A percentile compares a stretch with the other conserved stretches of the same genome.
Evolutionary conservation across 306 rosid species (phyloP).

Genomic region (Fragaria ananassa): DNA sequence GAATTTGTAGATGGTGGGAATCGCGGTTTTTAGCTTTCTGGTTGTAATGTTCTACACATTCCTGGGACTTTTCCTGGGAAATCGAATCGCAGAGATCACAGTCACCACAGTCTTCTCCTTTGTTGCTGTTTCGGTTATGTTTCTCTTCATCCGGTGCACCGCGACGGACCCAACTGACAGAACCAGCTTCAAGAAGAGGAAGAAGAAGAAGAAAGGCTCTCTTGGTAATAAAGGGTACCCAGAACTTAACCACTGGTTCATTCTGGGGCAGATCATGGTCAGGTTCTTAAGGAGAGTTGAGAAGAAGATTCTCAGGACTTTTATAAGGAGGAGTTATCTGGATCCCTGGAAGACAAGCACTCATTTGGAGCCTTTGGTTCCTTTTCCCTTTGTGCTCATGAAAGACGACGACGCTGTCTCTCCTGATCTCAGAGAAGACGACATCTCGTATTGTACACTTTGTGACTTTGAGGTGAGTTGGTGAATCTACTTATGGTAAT

Average conservation of each 20-base stretch:
- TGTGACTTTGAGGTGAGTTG: slow-evolving; percentile 70
- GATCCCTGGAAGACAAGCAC: slow-evolving; percentile 56
- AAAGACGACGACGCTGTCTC: slow-evolving; percentile 61
- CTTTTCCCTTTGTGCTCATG: slow-evolving; percentile 61
- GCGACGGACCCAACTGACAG: slow-evolving; percentile 85
- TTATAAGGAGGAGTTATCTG: slow-evolving; percentile 73
- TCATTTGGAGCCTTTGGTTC: slow-evolving; percentile 71
- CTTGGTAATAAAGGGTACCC: slow-evolving; percentile 18
- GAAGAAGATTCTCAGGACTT: slow-evolving; percentile 71
- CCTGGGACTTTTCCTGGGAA: slow-evolving; percentile 79
- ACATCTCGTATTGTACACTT: slow-evolving; percentile 72
- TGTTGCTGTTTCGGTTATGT: slow-evolving; percentile 56
- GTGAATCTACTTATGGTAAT: not conserved
- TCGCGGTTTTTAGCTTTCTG: slow-evolving; percentile 59
- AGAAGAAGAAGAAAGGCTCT: not conserved
- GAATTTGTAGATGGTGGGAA: slow-evolving; percentile 63
- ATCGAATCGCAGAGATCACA: slow-evolving; percentile 54
- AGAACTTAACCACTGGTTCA: slow-evolving; percentile 54
- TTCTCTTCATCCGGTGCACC: slow-evolving; percentile 75
- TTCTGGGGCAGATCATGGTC: slow-evolving; percentile 60
- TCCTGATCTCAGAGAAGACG: slow-evolving; percentile 62
- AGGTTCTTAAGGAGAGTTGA: slow-evolving; percentile 77
- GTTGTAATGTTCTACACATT: slow-evolving; percentile 69
- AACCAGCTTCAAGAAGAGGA: slow-evolving; percentile 56
- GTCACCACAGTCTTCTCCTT: slow-evolving; percentile 51